phyloP scores from a whole-genome alignment of 192 early-diverging fungal species.

The Rhizophagus clarus region DNA sequence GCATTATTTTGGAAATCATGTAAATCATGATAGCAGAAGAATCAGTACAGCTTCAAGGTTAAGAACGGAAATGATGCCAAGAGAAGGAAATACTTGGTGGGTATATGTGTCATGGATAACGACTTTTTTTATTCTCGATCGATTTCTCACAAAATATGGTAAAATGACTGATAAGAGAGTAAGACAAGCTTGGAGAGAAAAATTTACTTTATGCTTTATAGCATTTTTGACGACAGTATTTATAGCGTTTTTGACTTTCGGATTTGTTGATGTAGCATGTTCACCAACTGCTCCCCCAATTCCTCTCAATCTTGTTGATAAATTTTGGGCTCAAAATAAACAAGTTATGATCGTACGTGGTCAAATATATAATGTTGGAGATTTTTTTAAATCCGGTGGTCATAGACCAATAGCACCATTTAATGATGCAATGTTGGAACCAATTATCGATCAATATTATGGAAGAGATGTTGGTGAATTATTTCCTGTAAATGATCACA shows the following conservation, averaged over 20 bases:
- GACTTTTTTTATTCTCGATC: background rate
- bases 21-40: background rate
- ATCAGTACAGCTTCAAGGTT: constrained; percentile 1
- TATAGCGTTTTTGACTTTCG: constrained; percentile 55
- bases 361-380: constrained; percentile 9
- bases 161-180: background rate
- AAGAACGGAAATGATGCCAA: background rate
- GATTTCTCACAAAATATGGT: constrained; percentile 1
- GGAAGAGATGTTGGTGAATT: constrained; percentile 25
- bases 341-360: background rate
- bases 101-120: background rate
- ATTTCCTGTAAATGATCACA: constrained; percentile 3
- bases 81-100: background rate
- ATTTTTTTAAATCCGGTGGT: background rate
- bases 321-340: background rate
- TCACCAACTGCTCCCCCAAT: background rate
- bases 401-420: constrained; percentile 10
- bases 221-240: constrained; percentile 41
- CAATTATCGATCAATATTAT: background rate
- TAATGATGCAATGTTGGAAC: background rate
- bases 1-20: no score
- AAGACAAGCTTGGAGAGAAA: constrained; percentile 60
- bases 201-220: constrained; percentile 53
- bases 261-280: constrained; percentile 30
- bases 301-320: background rate